Evolutionary conservation across 345 rosid species (phyloP).

Genomic region (Clausena lansium): DNA sequence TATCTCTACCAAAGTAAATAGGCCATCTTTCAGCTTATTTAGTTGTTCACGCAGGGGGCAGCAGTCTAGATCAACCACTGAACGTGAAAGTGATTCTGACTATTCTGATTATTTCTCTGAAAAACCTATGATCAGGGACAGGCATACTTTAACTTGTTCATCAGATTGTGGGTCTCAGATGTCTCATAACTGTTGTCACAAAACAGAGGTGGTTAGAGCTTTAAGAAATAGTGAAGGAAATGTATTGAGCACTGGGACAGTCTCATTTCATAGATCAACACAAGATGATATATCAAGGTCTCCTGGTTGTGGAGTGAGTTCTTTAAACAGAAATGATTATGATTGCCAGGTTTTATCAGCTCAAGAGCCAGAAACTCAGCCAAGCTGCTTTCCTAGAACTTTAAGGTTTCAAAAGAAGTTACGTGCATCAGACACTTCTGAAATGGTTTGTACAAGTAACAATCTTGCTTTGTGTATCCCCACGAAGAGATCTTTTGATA

Average conservation of each 20-base stretch:
- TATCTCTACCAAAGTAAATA: constrained; percentile 45
- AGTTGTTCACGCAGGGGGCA: constrained; percentile 68
- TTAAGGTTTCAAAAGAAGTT: constrained; percentile 33
- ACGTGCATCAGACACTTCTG: constrained; percentile 17
- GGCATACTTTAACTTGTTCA: constrained; percentile 27
- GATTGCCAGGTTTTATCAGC: constrained; percentile 14
- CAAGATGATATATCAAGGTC: constrained; percentile 28
- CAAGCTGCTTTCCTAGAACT: constrained; percentile 42
- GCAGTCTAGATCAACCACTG: constrained; percentile 39
- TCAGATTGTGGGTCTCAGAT: constrained; percentile 36
- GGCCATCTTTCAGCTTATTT: constrained; percentile 62
- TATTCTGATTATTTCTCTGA: constrained; percentile 45
- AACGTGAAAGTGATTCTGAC: constrained; percentile 40
- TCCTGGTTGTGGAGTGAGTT: constrained; percentile 24
- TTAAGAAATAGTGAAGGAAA: constrained; percentile 78
- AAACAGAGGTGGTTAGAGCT: constrained; percentile 41
- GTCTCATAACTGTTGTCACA: constrained; percentile 27
- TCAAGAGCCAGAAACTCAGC: constrained; percentile 33
- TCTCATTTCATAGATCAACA: constrained; percentile 34
- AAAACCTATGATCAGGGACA: constrained; percentile 37
- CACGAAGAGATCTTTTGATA: constrained; percentile 22
- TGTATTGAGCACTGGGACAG: constrained; percentile 50
- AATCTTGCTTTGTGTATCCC: constrained; percentile 37
- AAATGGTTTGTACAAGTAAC: constrained; percentile 15
- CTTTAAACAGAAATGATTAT: constrained; percentile 22